These are phyloP conservation scores for Aspergillus wentii DNA, from an alignment of 495 filamentous ascomycete genomes.

Conservation along the genomic window DNA sequence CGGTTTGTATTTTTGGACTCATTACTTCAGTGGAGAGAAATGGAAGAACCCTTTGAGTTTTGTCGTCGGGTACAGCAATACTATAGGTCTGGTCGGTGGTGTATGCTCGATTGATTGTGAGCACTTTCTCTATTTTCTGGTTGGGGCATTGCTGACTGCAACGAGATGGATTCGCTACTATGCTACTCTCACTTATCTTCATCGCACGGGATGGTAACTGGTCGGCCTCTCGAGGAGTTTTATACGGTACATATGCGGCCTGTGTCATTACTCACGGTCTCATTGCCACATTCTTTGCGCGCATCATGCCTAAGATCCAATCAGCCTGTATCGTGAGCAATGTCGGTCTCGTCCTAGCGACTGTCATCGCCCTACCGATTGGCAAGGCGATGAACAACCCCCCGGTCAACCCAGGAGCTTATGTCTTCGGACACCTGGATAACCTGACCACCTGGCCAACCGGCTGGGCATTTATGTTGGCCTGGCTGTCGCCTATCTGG, in stretches of 20 bases:
- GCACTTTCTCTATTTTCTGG: not conserved
- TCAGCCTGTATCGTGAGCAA: slow-evolving; percentile 57
- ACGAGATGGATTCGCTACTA: slow-evolving; percentile 45
- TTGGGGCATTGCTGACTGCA: slow-evolving; percentile 3
- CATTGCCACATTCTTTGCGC: slow-evolving; percentile 50
- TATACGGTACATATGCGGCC: slow-evolving; percentile 59
- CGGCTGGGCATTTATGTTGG: slow-evolving; percentile 61
- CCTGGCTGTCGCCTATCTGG: slow-evolving; percentile 65
- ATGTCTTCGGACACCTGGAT: slow-evolving; percentile 34
- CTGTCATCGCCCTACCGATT: slow-evolving; percentile 60
- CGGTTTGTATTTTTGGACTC: slow-evolving; percentile 69
- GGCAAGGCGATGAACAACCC: slow-evolving; percentile 35
- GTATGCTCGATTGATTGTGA: slow-evolving; percentile 56
- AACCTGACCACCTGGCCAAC: slow-evolving; percentile 59
- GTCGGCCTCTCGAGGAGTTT: slow-evolving; percentile 51
- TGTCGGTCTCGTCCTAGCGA: slow-evolving; percentile 56
- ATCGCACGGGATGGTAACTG: slow-evolving; percentile 61
- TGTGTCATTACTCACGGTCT: slow-evolving; percentile 54
- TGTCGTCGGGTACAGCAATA: slow-evolving; percentile 68
- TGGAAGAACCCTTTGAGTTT: slow-evolving; percentile 61
- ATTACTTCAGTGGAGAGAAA: slow-evolving; percentile 56
- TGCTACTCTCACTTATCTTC: slow-evolving; percentile 52
- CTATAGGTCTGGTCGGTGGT: slow-evolving; percentile 58
- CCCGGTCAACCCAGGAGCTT: slow-evolving; percentile 32
- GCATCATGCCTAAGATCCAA: slow-evolving; percentile 65